Evolutionary conservation across 164 flowering plant species (phyloP).

Genomic region (Pachysandra terminalis): DNA sequence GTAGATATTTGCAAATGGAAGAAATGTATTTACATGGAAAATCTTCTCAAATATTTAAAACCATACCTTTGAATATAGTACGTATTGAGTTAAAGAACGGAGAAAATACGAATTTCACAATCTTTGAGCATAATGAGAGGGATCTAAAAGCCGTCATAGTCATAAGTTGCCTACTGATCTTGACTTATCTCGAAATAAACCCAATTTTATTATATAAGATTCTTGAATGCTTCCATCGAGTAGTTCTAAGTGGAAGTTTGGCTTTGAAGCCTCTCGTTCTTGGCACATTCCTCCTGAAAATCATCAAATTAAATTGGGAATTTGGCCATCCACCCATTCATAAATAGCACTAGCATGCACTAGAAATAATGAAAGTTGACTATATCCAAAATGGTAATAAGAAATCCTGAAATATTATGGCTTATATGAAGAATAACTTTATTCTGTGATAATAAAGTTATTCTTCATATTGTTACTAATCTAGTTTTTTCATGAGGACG

Average conservation of each 20-base stretch:
- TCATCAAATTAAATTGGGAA: slow-evolving; percentile 4
- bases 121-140: not conserved
- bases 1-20: not conserved
- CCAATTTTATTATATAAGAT: too few species aligned
- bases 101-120: not conserved
- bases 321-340: not conserved
- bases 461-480: too few species aligned
- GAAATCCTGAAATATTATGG: too few species aligned
- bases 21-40: not conserved
- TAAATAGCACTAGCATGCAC: not conserved
- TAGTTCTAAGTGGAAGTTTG: slow-evolving; percentile 14
- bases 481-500: too few species aligned
- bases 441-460: too few species aligned
- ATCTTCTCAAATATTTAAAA: not conserved
- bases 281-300: slow-evolving; percentile 60
- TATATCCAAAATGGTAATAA: not conserved
- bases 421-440: too few species aligned
- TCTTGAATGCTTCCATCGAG: too few species aligned
- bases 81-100: not conserved
- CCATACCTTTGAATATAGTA: not conserved
- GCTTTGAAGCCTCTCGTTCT: slow-evolving; percentile 46
- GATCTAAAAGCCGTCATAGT: too few species aligned
- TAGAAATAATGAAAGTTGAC: not conserved
- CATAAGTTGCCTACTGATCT: too few species aligned
- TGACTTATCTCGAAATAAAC: too few species aligned